Base-by-base conservation (phyloP, 176 grass and related monocot species). In the sorghum (Sorghum bicolor) region DNA sequence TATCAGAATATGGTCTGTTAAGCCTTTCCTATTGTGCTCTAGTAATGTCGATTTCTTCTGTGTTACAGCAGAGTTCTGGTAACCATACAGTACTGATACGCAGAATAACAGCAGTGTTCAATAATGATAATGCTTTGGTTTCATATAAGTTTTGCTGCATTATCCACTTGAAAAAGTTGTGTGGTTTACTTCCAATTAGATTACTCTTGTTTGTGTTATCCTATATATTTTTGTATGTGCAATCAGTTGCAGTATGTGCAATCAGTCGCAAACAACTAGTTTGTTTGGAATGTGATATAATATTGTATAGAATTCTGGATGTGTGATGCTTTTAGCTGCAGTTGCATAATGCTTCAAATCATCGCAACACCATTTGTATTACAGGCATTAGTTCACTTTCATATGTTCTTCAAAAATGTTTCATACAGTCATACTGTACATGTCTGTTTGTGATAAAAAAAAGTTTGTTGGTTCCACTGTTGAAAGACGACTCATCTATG, bases 171-270 rank as follows among this genome's bases (percentile, higher is more conserved):
- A 57, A 83, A 77, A 65, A 44, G 1, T 10, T 66, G 29, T 50
- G 60, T 84, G 45, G 81, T 61, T 84, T 74, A 65, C 83, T 43
- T 57, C 34, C 9, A 57, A 34, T 44, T 33, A 79, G 28, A 78
- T 83, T 72, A 33, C 33, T 62, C 17, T 63, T 34, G 9, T 43
- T 67, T 80, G 29, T n/a, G 16, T 44, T 60, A 7, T 70, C 75
- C 12, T 57, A 17, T 72, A 79, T 15, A 0, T 67, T 37, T 45
- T 30, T 84, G 69, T 32, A 26, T 33, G 29, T 66, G 19, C n/a
- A 31, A 48, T 61, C 5, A 30, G 11, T 74, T 75, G 29, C 37
- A 32, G 22, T 32, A 26, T 33, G 29, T 66, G 19, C n/a, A 31
- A 48, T 61, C 5, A 30, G 11, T 74, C 69, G 29, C 37, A 32